Evolutionary conservation across 2,329 filamentous ascomycete species (phyloP), one percentile per base, ranked within the genome.

Genomic region (Hymenoscyphus fraxineus): DNA sequence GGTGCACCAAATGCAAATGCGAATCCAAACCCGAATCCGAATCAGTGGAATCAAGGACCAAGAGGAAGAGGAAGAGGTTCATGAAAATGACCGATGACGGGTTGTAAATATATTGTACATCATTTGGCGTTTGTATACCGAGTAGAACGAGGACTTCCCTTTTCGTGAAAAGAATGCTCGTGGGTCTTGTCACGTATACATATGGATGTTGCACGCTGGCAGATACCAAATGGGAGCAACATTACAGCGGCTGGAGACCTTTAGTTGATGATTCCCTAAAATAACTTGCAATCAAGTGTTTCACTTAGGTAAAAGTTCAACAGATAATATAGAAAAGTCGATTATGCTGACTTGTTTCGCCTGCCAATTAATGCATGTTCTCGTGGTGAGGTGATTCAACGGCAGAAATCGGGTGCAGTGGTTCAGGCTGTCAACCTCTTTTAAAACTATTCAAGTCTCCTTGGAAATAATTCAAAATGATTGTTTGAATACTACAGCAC

Each of bases 31-130:
- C 27, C 22, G 19, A 32, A 32, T 6, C 39, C 22, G 13, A 62
- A 62, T 35, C 47, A 55, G 15, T 63, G 56, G 61, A 47, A 67
- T 27, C 67, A 67, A 60, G 63, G 62, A 32, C 64, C 68, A 32
- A 63, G 64, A n/a, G 67, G 67, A 58, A 58, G 62, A 41, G 64
- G 65, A 59, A 56, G 62, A 55, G 61, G 64, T 22, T 62, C 59
- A 27, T 65, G 32, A 62, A 62, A 19, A 51, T 54, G 27, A 16
- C 15, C 44, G 40, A 55, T 51, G 22, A 22, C 32, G 22, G 38
- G 5, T 51, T 69, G 64, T 69, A 67, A 9, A 64, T 60, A 47
- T 60, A 59, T 7, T 64, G 60, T 65, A 69, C 64, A 68, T 59
- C 57, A 19, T 41, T 47, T 47, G 41, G 41, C 41, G 41, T 47